phyloP scores from a whole-genome alignment of 73 alveolate genomes.

The Paraurostyla sp. region DNA sequence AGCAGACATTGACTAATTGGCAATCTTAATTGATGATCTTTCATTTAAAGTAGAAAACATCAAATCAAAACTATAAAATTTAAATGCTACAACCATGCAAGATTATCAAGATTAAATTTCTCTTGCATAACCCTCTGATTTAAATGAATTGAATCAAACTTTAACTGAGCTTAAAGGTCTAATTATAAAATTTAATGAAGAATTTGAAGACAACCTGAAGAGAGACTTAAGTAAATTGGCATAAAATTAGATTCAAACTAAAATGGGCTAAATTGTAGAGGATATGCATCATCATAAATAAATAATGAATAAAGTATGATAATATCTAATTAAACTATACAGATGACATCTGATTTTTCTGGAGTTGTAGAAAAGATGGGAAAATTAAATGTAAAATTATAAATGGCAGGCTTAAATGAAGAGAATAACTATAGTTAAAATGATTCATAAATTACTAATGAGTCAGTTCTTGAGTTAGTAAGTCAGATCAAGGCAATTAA shows the following conservation, averaged over 20 bases:
- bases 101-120: neutral
- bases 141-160: neutral
- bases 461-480: neutral
- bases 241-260: neutral
- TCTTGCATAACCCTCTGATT: neutral
- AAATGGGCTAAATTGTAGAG: conserved; percentile 11
- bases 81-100: neutral
- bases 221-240: conserved; percentile 28
- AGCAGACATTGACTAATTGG: neutral
- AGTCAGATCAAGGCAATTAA: neutral
- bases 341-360: neutral
- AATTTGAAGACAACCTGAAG: conserved; percentile 18
- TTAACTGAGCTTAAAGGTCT: neutral
- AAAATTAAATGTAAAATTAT: neutral
- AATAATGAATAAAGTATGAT: neutral
- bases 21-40: conserved; percentile 24
- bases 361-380: conserved; percentile 19
- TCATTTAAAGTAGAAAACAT: neutral
- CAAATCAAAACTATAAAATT: neutral
- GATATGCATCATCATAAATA: neutral
- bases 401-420: conserved; percentile 30
- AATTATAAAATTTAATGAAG: neutral
- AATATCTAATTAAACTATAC: neutral
- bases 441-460: neutral
- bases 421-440: conserved; percentile 2